phyloP scores from a whole-genome alignment of 805 yeast species.

The Starmerella cellae region DNA sequence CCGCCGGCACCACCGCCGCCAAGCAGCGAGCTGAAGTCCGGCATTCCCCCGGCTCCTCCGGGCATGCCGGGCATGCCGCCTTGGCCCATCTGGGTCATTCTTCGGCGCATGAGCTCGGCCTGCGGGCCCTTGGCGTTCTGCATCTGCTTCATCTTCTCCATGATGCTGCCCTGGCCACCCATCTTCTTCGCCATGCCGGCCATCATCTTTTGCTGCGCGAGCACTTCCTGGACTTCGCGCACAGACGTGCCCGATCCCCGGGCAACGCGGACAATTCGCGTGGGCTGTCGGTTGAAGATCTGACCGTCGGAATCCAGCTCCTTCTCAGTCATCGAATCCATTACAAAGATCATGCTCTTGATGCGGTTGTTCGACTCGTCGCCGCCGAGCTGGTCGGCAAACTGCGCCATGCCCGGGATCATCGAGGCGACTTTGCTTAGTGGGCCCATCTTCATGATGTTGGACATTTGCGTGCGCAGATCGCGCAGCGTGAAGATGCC shows the following conservation, averaged over 20 bases:
- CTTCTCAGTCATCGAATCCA: constrained; percentile 91
- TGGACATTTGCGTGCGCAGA: constrained; percentile 87
- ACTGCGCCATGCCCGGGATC: constrained; percentile 82
- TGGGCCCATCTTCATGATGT: constrained; percentile 94
- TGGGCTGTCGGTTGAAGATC: constrained; percentile 65
- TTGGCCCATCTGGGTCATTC: constrained; percentile 31
- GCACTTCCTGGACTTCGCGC: constrained; percentile 82
- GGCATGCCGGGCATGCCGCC: constrained; percentile 33
- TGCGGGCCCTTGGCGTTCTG: constrained; percentile 31
- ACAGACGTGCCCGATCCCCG: constrained; percentile 89
- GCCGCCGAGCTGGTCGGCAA: constrained; percentile 80
- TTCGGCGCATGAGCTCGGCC: constrained; percentile 36
- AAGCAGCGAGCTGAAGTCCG: constrained; percentile 26
- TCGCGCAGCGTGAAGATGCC: constrained; percentile 89
- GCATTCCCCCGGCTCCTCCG: constrained; percentile 30
- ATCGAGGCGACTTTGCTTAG: constrained; percentile 82
- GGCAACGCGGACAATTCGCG: constrained; percentile 79
- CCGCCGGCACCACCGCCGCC: constrained; percentile 38
- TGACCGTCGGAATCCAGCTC: constrained; percentile 87
- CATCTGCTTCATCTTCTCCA: constrained; percentile 31
- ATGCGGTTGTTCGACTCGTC: constrained; percentile 77
- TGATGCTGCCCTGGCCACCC: constrained; percentile 42
- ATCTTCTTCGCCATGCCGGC: constrained; percentile 75
- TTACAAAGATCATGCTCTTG: constrained; percentile 76
- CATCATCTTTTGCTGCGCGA: constrained; percentile 88